phyloP scores from a whole-genome alignment of 768 basidiomycete species.

The Lactifluus subvellereus region DNA sequence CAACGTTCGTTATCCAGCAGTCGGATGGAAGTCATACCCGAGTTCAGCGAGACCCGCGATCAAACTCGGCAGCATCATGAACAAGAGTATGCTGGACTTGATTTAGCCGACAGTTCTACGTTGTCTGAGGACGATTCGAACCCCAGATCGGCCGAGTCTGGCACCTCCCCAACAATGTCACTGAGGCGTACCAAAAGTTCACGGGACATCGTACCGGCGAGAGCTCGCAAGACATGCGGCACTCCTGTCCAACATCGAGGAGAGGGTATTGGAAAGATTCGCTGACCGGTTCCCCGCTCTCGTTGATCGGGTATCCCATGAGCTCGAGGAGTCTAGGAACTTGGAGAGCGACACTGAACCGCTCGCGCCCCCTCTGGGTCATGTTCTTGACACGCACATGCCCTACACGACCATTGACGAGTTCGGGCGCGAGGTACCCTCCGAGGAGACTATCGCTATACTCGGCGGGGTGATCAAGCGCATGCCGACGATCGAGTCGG shows the following conservation, averaged over 20 bases:
- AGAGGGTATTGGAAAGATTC: slow-evolving; percentile 40
- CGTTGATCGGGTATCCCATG: slow-evolving; percentile 45
- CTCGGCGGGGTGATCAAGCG: slow-evolving; percentile 61
- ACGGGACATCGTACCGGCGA: not conserved
- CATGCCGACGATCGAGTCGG: slow-evolving; percentile 77
- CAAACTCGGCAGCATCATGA: not conserved
- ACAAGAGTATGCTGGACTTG: slow-evolving; percentile 2
- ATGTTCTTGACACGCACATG: slow-evolving; percentile 25
- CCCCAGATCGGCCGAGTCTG: slow-evolving; percentile 8
- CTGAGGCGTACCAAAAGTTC: slow-evolving; percentile 4
- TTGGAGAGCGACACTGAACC: slow-evolving; percentile 26
- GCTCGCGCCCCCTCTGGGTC: slow-evolving; percentile 11
- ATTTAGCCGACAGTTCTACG: slow-evolving; percentile 7
- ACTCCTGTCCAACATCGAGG: slow-evolving; percentile 7
- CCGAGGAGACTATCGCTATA: slow-evolving; percentile 50
- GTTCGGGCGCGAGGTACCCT: slow-evolving; percentile 30
- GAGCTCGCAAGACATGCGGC: not conserved
- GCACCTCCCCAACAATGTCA: not conserved
- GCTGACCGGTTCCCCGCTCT: slow-evolving; percentile 47
- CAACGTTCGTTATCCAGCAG: slow-evolving; percentile 15
- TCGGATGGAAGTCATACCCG: slow-evolving; percentile 18
- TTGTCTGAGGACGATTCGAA: slow-evolving; percentile 16
- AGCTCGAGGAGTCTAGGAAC: slow-evolving; percentile 45
- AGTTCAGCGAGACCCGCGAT: slow-evolving; percentile 2
- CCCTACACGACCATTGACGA: slow-evolving; percentile 41